Conservation (phyloP, 2,329 filamentous ascomycete species). For the Phialophora tarda region DNA sequence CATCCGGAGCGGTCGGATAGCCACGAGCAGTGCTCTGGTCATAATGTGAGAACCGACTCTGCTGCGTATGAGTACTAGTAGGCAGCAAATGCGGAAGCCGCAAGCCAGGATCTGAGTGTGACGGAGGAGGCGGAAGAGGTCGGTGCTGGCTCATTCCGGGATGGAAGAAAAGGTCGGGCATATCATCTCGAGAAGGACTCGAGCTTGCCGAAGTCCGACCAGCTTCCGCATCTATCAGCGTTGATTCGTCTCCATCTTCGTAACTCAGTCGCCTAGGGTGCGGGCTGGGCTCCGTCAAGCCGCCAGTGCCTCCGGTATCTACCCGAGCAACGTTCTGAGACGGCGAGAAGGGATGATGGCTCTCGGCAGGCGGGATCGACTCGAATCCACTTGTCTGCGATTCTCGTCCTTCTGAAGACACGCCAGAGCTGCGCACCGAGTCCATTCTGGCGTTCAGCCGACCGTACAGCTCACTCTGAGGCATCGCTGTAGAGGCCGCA, state of each 20-base stretch:
- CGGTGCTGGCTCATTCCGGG: conserved; percentile 71
- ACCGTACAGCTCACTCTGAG: conserved; percentile 33
- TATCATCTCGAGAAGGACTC: conserved; percentile 74
- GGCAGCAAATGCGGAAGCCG: conserved; percentile 57
- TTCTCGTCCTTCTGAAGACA: conserved; percentile 39
- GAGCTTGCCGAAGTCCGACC: conserved; percentile 61
- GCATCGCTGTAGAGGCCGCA: conserved; percentile 32
- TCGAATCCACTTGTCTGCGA: conserved; percentile 42
- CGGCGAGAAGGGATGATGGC: conserved; percentile 64
- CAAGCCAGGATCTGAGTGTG: conserved; percentile 47
- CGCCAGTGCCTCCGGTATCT: conserved; percentile 89
- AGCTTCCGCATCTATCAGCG: conserved; percentile 59
- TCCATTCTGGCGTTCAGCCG: conserved; percentile 36
- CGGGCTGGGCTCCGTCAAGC: conserved; percentile 74
- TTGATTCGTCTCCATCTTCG: conserved; percentile 85
- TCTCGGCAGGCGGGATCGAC: conserved; percentile 56
- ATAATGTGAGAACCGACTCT: conserved; percentile 55
- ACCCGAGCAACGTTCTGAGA: conserved; percentile 67
- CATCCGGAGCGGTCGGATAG: conserved; percentile 55
- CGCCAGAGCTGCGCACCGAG: conserved; percentile 40
- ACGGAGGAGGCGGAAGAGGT: conserved; percentile 67
- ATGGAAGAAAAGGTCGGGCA: conserved; percentile 92
- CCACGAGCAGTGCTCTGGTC: conserved; percentile 46
- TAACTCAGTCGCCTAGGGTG: conserved; percentile 76
- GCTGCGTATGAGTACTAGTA: conserved; percentile 65